A percentile compares a stretch with the other conserved stretches of the same genome.
These are phyloP conservation scores for Schizothecium vesticola DNA, from an alignment of 495 filamentous ascomycete species.

Conservation along the genomic window DNA sequence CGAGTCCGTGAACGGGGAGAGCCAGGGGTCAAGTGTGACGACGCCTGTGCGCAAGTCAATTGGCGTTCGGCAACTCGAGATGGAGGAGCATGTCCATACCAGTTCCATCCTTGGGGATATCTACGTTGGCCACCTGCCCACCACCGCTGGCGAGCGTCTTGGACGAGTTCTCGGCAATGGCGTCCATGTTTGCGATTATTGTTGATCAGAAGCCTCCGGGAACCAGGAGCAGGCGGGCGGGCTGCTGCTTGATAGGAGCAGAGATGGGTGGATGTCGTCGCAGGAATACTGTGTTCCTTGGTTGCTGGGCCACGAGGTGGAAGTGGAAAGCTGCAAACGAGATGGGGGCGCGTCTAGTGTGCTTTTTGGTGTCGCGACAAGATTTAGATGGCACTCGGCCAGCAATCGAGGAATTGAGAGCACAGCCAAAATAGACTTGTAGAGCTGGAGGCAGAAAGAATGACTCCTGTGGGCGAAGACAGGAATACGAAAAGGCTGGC, in stretches of 20 bases:
- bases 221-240: neutral
- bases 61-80: neutral
- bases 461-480: neutral
- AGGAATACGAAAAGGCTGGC: slow-evolving; percentile 2
- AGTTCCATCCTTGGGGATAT: slow-evolving; percentile 44
- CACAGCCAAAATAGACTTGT: neutral
- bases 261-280: neutral
- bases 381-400: neutral
- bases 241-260: neutral
- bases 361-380: neutral
- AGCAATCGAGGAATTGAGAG: neutral
- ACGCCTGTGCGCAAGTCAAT: slow-evolving; percentile 57
- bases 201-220: neutral
- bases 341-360: neutral
- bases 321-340: slow-evolving; percentile 3
- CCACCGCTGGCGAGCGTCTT: slow-evolving; percentile 30
- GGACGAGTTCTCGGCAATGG: slow-evolving; percentile 34
- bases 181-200: slow-evolving; percentile 25
- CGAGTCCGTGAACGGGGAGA: slow-evolving; percentile 75
- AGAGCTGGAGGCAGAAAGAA: neutral
- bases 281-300: slow-evolving; percentile 3
- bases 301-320: neutral
- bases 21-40: slow-evolving; percentile 80
- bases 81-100: slow-evolving; percentile 24
- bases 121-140: slow-evolving; percentile 27